Evolutionary conservation across 2,329 filamentous ascomycete genomes (phyloP).

Genomic region (Teratosphaeria gauchensis): DNA sequence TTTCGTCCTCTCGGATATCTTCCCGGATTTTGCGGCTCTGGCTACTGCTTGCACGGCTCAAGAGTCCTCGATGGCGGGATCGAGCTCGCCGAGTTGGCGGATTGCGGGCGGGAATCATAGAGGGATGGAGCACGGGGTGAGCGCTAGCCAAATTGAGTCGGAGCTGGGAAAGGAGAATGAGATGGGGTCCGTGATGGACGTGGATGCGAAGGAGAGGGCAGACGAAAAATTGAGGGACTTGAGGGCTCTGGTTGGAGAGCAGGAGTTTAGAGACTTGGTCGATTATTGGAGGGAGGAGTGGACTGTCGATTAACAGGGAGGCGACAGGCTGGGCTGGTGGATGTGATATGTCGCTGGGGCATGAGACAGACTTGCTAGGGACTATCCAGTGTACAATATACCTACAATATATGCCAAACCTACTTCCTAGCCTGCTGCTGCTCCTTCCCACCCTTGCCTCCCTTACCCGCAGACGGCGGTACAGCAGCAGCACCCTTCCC

Average conservation of each 20-base stretch:
- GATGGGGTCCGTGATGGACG: constrained; percentile 2
- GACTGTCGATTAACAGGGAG: constrained; percentile 15
- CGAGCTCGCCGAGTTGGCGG: constrained; percentile 8
- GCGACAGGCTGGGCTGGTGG: background rate
- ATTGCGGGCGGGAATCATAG: background rate
- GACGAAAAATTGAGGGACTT: constrained; percentile 13
- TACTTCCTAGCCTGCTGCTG: background rate
- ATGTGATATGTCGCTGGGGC: too few species aligned
- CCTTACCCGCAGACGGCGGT: background rate
- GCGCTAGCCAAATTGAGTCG: background rate
- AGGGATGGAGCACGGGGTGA: too few species aligned
- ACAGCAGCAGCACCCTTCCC: background rate
- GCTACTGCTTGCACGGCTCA: constrained; percentile 8
- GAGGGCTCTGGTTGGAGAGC: constrained; percentile 25
- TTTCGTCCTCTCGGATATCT: constrained; percentile 17
- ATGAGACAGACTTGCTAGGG: background rate
- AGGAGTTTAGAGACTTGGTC: constrained; percentile 22
- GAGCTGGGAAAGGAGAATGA: background rate
- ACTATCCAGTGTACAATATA: background rate
- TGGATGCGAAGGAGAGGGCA: constrained; percentile 14
- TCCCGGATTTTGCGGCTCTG: constrained; percentile 13
- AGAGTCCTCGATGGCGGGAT: background rate
- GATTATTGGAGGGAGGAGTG: constrained; percentile 30
- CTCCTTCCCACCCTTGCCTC: background rate
- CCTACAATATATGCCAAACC: background rate